Conservation (phyloP, 305 asterid species). For the Fraxinus ornus region DNA sequence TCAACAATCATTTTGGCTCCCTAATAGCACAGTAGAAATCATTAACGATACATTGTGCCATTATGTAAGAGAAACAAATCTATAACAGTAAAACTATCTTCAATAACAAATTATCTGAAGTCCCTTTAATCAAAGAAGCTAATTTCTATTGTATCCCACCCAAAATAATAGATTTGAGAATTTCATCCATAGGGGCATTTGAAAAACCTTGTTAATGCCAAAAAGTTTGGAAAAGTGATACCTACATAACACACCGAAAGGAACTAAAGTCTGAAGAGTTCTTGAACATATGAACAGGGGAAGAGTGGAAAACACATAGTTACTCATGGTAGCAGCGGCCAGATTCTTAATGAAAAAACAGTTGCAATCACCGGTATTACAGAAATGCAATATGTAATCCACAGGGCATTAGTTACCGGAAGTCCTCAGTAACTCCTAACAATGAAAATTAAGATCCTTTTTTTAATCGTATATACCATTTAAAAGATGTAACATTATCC, state of each 20-base stretch:
- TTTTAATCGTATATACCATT: neutral
- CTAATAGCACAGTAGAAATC: slow-evolving; percentile 36
- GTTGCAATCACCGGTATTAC: slow-evolving; percentile 4
- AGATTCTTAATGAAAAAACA: slow-evolving; percentile 2
- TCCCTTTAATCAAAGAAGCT: neutral
- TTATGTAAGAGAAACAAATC: neutral
- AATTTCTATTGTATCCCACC: neutral
- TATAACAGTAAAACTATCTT: neutral
- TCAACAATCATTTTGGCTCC: slow-evolving; percentile 94
- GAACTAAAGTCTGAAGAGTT: neutral
- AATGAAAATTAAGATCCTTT: slow-evolving; percentile 1
- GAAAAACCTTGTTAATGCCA: neutral
- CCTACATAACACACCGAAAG: neutral
- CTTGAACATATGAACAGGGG: neutral
- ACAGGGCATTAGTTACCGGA: neutral
- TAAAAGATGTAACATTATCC: neutral
- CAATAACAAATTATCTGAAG: slow-evolving; percentile 1
- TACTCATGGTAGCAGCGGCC: neutral
- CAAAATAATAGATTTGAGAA: slow-evolving; percentile 7
- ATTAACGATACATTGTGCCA: slow-evolving; percentile 8
- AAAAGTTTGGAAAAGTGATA: neutral
- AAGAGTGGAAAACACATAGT: neutral
- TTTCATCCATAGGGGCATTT: neutral
- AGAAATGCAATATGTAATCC: neutral
- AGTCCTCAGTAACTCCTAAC: neutral